A percentile compares a stretch with the other conserved stretches of the same genome.
Conservation (phyloP, 1,284 basidiomycete species). For the Ustilago cynodontis region DNA sequence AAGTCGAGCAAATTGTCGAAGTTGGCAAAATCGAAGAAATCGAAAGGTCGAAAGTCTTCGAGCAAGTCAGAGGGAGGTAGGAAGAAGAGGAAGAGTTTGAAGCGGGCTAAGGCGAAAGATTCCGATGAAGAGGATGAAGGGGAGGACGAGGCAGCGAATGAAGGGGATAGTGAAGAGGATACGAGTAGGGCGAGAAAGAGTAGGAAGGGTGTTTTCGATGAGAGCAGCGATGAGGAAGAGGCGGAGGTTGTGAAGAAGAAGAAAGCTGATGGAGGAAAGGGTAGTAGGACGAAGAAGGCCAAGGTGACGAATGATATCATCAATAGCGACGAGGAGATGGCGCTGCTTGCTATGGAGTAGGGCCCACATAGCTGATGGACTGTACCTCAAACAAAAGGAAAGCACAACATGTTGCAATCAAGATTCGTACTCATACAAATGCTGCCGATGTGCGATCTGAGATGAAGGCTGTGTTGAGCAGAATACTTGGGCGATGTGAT, state of each 20-base stretch:
- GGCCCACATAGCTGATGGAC: not conserved
- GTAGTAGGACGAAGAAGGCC: constrained; percentile 40
- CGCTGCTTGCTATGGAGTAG: constrained; percentile 45
- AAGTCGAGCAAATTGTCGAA: constrained; percentile 28
- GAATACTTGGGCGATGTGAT: not conserved
- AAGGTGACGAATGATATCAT: constrained; percentile 58
- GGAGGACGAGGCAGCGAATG: constrained; percentile 10
- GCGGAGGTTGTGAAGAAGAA: constrained; percentile 17
- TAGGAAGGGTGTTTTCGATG: constrained; percentile 34
- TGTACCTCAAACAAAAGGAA: not conserved
- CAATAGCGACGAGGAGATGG: constrained; percentile 65
- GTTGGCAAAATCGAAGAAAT: constrained; percentile 28
- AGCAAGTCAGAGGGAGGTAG: constrained; percentile 26
- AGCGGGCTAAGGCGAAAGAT: constrained; percentile 41
- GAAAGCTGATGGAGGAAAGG: constrained; percentile 9
- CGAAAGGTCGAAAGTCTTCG: constrained; percentile 14
- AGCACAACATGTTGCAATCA: not conserved
- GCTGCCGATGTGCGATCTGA: too few relatives aligned
- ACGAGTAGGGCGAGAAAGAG: constrained; percentile 22
- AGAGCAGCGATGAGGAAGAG: constrained; percentile 48
- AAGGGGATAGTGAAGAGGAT: constrained; percentile 26
- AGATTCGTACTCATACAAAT: not conserved
- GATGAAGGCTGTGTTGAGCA: too few relatives aligned
- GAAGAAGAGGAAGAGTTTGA: constrained; percentile 51
- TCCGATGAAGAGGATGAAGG: constrained; percentile 26